These are phyloP conservation scores for Sugiyamaella chiloensis DNA, from an alignment of 805 yeast genomes.

Conservation along the genomic window DNA sequence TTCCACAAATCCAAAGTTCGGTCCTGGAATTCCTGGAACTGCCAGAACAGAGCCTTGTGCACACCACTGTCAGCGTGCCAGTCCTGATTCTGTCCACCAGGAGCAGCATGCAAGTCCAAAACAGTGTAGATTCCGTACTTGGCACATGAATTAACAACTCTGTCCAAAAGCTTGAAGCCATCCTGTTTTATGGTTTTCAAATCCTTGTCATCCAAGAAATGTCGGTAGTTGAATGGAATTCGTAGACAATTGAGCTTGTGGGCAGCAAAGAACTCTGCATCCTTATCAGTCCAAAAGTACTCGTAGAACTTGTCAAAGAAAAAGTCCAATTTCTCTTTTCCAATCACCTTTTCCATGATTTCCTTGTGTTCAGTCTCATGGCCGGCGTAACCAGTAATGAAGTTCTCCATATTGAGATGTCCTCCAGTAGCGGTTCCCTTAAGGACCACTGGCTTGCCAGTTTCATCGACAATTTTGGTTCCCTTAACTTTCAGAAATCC, in stretches of 20 bases:
- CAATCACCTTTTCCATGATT: conserved; percentile 40
- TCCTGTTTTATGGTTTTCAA: conserved; percentile 41
- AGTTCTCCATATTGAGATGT: conserved; percentile 53
- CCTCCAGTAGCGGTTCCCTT: conserved; percentile 48
- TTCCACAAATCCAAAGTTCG: conserved; percentile 45
- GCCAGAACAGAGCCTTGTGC: conserved; percentile 49
- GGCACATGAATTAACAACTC: conserved; percentile 43
- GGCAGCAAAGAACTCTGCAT: conserved; percentile 44
- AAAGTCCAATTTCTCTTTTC: conserved; percentile 46
- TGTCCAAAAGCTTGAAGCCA: conserved; percentile 46
- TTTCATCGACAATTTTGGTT: conserved; percentile 45
- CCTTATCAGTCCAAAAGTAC: conserved; percentile 51
- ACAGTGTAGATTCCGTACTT: conserved; percentile 47
- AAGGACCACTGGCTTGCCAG: conserved; percentile 41
- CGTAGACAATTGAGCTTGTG: conserved; percentile 47
- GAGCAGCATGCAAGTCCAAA: conserved; percentile 48
- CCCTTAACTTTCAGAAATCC: conserved; percentile 42
- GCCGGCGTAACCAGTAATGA: conserved; percentile 54
- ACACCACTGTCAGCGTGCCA: conserved; percentile 51
- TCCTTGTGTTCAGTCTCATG: conserved; percentile 50
- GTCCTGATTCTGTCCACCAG: conserved; percentile 55
- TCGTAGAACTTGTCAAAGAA: conserved; percentile 52
- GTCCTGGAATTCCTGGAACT: conserved; percentile 48
- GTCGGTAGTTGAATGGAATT: conserved; percentile 52
- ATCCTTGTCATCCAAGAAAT: conserved; percentile 47